These are phyloP conservation scores for Pseudodiploospora longispora DNA, from an alignment of 2,329 filamentous ascomycete species.

Conservation along the genomic window DNA sequence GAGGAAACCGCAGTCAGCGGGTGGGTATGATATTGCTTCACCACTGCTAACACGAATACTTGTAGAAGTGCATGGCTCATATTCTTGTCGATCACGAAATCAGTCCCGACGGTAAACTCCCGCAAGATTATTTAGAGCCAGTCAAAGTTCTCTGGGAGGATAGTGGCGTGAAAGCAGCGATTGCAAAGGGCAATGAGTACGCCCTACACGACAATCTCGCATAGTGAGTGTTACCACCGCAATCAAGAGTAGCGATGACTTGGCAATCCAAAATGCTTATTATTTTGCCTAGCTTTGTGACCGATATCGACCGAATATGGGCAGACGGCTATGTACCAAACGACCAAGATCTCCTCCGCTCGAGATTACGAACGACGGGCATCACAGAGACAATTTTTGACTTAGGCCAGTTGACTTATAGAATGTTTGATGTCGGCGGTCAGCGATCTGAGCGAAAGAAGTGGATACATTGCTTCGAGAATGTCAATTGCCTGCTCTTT, in stretches of 20 bases:
- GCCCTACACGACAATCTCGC: conserved; percentile 90
- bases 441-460: conserved; percentile 92
- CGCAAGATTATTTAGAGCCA: conserved; percentile 67
- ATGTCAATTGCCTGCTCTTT: conserved; percentile 86
- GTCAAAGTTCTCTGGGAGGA: conserved; percentile 83
- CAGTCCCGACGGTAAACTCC: conserved; percentile 71
- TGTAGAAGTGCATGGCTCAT: conserved; percentile 67
- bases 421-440: conserved; percentile 93
- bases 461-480: conserved; percentile 96
- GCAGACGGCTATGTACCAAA: conserved; percentile 73
- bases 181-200: conserved; percentile 90
- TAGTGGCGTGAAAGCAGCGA: conserved; percentile 74
- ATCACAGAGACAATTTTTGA: conserved; percentile 95
- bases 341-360: conserved; percentile 90
- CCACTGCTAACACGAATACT: conserved; percentile 7
- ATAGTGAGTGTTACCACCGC: conserved; percentile 56
- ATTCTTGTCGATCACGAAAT: conserved; percentile 78
- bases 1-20: neutral
- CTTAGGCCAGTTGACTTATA: conserved; percentile 83
- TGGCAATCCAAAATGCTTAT: conserved; percentile 11
- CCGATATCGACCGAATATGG: conserved; percentile 69
- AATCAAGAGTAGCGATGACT: neutral
- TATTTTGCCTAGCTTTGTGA: conserved; percentile 60
- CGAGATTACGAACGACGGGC: conserved; percentile 82
- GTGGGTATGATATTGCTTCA: neutral